These are phyloP conservation scores for Sedum album DNA, from an alignment of 164 flowering plant species.

Conservation along the genomic window DNA sequence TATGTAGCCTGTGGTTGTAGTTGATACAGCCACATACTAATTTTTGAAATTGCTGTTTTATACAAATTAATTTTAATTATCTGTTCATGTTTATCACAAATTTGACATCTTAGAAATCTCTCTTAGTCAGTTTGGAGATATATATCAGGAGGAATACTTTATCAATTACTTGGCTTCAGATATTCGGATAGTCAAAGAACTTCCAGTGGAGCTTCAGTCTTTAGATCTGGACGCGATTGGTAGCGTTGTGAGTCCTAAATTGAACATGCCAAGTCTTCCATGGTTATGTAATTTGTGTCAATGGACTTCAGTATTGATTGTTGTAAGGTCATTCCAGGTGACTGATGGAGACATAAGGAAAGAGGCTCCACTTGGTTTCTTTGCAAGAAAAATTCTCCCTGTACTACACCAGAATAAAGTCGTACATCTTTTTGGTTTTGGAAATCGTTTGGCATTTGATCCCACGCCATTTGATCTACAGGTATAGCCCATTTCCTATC, in stretches of 20 bases:
- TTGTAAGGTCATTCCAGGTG: slow-evolving; percentile 38
- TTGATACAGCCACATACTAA: not conserved
- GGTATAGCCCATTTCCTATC: slow-evolving; percentile 32
- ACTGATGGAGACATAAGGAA: slow-evolving; percentile 70
- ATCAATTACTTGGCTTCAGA: slow-evolving; percentile 76
- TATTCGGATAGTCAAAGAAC: slow-evolving; percentile 83
- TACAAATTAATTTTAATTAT: not conserved
- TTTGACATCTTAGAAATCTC: slow-evolving; percentile 30
- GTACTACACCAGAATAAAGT: slow-evolving; percentile 62
- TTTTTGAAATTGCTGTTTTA: not conserved
- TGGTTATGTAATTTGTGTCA: not conserved
- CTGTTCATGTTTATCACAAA: not conserved
- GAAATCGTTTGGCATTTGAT: slow-evolving; percentile 92
- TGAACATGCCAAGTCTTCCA: not conserved
- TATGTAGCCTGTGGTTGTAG: not conserved
- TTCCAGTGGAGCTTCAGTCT: slow-evolving; percentile 73
- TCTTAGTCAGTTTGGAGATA: slow-evolving; percentile 87
- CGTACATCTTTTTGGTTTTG: slow-evolving; percentile 92
- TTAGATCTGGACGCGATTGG: slow-evolving; percentile 86
- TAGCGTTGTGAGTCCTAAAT: slow-evolving; percentile 58
- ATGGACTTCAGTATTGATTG: slow-evolving; percentile 8
- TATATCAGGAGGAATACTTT: slow-evolving; percentile 94
- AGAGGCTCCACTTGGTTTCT: slow-evolving; percentile 85
- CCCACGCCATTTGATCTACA: slow-evolving; percentile 81
- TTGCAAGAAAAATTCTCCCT: slow-evolving; percentile 70